Conservation (phyloP, 768 basidiomycete genomes). For the Pluteus cervinus region DNA sequence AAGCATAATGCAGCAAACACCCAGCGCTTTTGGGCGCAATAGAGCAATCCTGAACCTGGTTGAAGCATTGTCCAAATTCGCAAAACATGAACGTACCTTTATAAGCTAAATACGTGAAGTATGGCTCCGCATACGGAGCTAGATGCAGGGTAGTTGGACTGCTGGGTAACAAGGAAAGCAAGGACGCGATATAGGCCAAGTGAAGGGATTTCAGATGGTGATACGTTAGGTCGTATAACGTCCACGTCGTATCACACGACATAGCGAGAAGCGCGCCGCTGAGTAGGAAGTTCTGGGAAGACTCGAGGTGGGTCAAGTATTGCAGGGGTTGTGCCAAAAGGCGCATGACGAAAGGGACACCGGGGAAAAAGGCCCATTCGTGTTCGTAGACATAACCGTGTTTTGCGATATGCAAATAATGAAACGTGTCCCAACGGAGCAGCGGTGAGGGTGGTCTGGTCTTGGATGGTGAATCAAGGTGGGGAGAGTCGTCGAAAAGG, state of each 20-base stretch:
- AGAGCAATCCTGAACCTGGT: conserved; percentile 44
- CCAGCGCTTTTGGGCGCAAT: conserved; percentile 45
- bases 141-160: conserved; percentile 71
- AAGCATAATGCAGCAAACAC: conserved; percentile 54
- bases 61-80: conserved; percentile 1
- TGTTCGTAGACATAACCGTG: conserved; percentile 63
- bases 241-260: conserved; percentile 34
- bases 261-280: conserved; percentile 31
- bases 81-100: conserved; percentile 36
- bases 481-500: conserved; percentile 34
- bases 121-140: conserved; percentile 78
- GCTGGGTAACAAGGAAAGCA: conserved; percentile 74
- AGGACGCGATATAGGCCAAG: conserved; percentile 53
- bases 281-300: conserved; percentile 23
- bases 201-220: conserved; percentile 47
- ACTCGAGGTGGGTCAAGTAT: conserved; percentile 5
- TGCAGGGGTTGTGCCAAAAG: conserved; percentile 19
- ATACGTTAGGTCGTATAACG: conserved; percentile 55
- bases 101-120: conserved; percentile 81
- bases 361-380: conserved; percentile 85
- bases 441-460: conserved; percentile 20
- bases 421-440: conserved; percentile 85
- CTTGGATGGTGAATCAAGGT: conserved; percentile 17
- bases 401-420: conserved; percentile 68
- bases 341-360: conserved; percentile 50